Percentiles rank a stretch among this genome's conserved stretches.
Evolutionary conservation across 805 yeast species (phyloP).

Genomic region (Teunomyces kruisii): DNA sequence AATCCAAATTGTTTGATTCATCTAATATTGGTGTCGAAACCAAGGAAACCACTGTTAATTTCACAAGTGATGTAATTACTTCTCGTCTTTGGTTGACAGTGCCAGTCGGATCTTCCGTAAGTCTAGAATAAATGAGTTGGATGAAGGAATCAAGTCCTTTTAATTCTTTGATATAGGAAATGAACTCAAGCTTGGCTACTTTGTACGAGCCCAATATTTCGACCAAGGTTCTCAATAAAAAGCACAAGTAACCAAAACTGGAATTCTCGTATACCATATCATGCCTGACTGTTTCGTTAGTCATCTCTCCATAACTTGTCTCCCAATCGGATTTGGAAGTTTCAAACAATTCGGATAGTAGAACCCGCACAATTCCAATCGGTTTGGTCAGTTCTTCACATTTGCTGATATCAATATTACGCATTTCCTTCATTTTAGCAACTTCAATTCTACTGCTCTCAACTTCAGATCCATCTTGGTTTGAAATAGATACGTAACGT

Average conservation of each 20-base stretch:
- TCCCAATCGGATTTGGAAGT: constrained; percentile 39
- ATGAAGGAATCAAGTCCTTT: constrained; percentile 60
- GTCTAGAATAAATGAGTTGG: constrained; percentile 61
- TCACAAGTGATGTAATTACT: constrained; percentile 61
- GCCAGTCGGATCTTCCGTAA: constrained; percentile 14
- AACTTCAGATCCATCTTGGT: too few species aligned
- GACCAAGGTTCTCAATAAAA: constrained; percentile 61
- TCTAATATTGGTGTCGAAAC: constrained; percentile 57
- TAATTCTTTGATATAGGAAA: constrained; percentile 60
- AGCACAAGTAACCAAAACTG: constrained; percentile 64
- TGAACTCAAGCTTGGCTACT: constrained; percentile 76
- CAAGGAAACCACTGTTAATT: constrained; percentile 59
- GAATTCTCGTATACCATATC: constrained; percentile 8
- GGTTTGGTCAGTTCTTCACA: too few species aligned
- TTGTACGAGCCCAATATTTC: constrained; percentile 79
- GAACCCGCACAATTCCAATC: constrained; percentile 49
- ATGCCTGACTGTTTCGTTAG: too few species aligned
- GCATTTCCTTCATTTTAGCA: too few species aligned
- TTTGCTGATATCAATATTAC: too few species aligned
- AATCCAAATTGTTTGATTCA: constrained; percentile 30
- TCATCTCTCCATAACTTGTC: too few species aligned
- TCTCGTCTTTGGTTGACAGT: constrained; percentile 6
- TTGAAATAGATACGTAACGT: constrained; percentile 3
- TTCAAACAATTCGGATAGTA: constrained; percentile 65
- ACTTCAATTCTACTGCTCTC: too few species aligned